phyloP scores from a whole-genome alignment of 345 rosid genomes.

The Passiflora organensis region DNA sequence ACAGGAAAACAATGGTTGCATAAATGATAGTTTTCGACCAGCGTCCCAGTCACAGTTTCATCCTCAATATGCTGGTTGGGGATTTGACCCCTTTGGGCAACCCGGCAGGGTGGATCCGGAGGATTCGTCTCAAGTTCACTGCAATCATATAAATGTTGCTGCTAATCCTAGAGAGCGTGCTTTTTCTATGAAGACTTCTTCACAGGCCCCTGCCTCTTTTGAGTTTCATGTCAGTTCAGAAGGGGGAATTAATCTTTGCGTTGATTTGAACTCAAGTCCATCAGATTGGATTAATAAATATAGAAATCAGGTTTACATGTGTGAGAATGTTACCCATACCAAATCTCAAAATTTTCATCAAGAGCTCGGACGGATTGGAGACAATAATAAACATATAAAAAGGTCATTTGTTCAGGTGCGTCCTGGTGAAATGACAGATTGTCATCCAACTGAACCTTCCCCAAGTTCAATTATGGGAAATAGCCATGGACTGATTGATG shows the following conservation, averaged over 20 bases:
- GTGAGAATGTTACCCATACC: conserved; percentile 32
- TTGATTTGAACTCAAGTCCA: conserved; percentile 63
- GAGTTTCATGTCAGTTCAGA: conserved; percentile 69
- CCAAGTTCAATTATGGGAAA: conserved; percentile 28
- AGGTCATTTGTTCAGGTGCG: conserved; percentile 23
- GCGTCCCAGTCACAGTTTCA: conserved; percentile 19
- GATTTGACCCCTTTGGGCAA: conserved; percentile 18
- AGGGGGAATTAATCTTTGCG: conserved; percentile 69
- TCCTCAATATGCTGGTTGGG: conserved; percentile 26
- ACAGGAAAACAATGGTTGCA: conserved; percentile 38
- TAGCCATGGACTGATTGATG: conserved; percentile 19
- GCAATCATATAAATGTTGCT: conserved; percentile 24
- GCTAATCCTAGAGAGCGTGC: conserved; percentile 27
- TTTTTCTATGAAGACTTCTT: conserved; percentile 14
- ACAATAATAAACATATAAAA: conserved; percentile 39
- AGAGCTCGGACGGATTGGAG: conserved; percentile 36
- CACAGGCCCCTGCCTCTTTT: conserved; percentile 41
- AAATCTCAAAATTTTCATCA: conserved; percentile 37
- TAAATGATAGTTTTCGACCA: conserved; percentile 15
- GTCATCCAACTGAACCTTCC: conserved; percentile 25
- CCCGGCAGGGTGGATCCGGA: conserved; percentile 20
- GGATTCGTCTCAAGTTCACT: conserved; percentile 19
- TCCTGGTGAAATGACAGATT: conserved; percentile 31
- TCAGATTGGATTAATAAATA: conserved; percentile 64
- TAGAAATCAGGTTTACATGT: conserved; percentile 45